Conservation (phyloP, 176 grass and related monocot species). For the Tuctoria greenei region DNA sequence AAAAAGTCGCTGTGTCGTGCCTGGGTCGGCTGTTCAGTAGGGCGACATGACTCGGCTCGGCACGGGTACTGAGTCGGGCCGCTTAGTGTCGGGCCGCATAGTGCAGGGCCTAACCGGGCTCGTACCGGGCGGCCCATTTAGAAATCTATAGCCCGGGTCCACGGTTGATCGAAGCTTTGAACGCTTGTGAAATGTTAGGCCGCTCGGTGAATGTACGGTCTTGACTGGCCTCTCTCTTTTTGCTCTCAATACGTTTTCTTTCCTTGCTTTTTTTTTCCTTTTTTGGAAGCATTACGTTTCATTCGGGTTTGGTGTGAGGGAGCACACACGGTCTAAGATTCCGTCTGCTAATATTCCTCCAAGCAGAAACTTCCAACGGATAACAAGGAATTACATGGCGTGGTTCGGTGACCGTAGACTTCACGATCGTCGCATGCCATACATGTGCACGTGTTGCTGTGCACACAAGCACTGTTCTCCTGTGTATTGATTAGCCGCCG, state of each 20-base stretch:
- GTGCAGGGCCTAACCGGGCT: too few relatives aligned
- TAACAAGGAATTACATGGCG: background rate
- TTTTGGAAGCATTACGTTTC: too few relatives aligned
- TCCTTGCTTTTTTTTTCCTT: too few relatives aligned
- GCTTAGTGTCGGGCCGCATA: too few relatives aligned
- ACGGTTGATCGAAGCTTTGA: background rate
- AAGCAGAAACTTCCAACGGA: background rate
- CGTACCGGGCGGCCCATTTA: too few relatives aligned
- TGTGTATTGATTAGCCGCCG: too few relatives aligned
- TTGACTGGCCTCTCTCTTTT: background rate
- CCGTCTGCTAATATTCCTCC: background rate
- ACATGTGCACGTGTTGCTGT: background rate
- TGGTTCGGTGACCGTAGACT: conserved; percentile 20
- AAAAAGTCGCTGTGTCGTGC: too few relatives aligned
- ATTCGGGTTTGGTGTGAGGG: background rate
- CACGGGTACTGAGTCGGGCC: too few relatives aligned
- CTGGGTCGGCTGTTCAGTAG: too few relatives aligned
- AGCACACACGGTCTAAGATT: background rate
- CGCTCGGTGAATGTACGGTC: background rate
- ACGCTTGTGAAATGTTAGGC: background rate
- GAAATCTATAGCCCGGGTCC: too few relatives aligned
- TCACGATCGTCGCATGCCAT: background rate
- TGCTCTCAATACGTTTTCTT: too few relatives aligned
- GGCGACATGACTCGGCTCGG: too few relatives aligned
- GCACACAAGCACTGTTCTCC: background rate